Conservation (phyloP, 1,139 yeast species). For the Geotrichum reessii region DNA sequence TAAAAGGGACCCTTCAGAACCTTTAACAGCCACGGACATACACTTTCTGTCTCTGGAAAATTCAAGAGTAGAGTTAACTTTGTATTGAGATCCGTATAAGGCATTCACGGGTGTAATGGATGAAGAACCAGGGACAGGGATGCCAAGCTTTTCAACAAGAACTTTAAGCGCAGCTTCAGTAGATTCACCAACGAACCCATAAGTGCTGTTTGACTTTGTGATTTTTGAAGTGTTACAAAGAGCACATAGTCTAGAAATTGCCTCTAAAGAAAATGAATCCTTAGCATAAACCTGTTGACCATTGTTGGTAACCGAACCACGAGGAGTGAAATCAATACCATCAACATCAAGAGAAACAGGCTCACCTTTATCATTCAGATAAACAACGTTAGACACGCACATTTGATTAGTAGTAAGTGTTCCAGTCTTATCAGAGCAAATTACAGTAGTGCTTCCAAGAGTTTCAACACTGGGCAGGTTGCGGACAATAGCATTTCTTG, state of each 20-base stretch:
- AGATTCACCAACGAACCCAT: constrained; percentile 37
- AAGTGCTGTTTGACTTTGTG: constrained; percentile 22
- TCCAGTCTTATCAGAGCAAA: constrained; percentile 71
- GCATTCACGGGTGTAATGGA: constrained; percentile 20
- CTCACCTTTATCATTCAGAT: constrained; percentile 39
- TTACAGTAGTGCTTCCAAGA: constrained; percentile 41
- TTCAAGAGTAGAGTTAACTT: constrained; percentile 28
- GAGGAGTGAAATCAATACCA: constrained; percentile 39
- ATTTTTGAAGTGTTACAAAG: constrained; percentile 38
- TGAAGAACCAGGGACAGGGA: constrained; percentile 4
- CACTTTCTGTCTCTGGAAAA: constrained; percentile 46
- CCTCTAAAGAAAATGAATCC: constrained; percentile 26
- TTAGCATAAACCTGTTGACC: constrained; percentile 29
- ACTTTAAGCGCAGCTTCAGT: constrained; percentile 37
- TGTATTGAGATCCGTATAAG: constrained; percentile 12
- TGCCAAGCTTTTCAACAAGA: constrained; percentile 30
- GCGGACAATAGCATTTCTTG: constrained; percentile 46
- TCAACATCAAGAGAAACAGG: constrained; percentile 42
- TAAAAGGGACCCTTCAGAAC: constrained; percentile 27
- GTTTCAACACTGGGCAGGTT: constrained; percentile 39
- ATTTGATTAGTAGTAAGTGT: constrained; percentile 50
- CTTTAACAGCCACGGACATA: constrained; percentile 44
- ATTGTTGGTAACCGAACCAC: constrained; percentile 39
- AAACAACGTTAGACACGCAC: constrained; percentile 36
- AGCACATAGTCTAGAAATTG: constrained; percentile 31